Conservation (phyloP, 768 basidiomycete genomes). For the Ephemerocybe angulata region DNA sequence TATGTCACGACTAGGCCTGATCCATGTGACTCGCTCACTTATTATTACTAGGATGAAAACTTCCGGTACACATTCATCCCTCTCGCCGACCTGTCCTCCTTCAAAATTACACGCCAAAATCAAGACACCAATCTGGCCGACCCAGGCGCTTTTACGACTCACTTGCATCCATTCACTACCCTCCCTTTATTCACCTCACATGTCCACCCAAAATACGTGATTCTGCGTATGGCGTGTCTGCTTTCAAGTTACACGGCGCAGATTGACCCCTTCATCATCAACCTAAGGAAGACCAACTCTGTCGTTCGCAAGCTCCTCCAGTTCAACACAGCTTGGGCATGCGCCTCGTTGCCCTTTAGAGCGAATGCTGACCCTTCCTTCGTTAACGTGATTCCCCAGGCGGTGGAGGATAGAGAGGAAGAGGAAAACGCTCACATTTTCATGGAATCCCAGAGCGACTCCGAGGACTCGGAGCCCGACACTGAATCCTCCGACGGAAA, state of each 20-base stretch:
- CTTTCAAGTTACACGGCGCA: not conserved
- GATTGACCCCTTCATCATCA: not conserved
- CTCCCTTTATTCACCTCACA: slow-evolving; percentile 12
- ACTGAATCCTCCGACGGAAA: not conserved
- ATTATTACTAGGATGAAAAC: not conserved
- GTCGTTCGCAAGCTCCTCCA: not conserved
- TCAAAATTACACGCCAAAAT: slow-evolving; percentile 3
- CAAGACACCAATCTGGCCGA: not conserved
- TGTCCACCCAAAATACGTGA: slow-evolving; percentile 17
- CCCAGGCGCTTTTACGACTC: not conserved
- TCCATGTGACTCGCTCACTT: not conserved
- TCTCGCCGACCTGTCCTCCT: not conserved
- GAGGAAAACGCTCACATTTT: too few relatives aligned
- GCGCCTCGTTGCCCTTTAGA: not conserved
- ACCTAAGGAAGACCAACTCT: not conserved
- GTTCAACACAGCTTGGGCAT: not conserved
- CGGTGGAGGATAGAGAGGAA: too few relatives aligned
- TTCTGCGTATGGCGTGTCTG: slow-evolving; percentile 9
- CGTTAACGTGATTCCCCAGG: not conserved
- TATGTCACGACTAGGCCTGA: not conserved
- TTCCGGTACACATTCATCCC: slow-evolving; percentile 3
- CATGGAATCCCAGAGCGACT: not conserved
- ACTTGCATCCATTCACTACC: slow-evolving; percentile 11
- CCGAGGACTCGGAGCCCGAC: not conserved
- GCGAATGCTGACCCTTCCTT: not conserved